phyloP scores from a whole-genome alignment of 805 yeast genomes.

The Starmera dryadoides region DNA sequence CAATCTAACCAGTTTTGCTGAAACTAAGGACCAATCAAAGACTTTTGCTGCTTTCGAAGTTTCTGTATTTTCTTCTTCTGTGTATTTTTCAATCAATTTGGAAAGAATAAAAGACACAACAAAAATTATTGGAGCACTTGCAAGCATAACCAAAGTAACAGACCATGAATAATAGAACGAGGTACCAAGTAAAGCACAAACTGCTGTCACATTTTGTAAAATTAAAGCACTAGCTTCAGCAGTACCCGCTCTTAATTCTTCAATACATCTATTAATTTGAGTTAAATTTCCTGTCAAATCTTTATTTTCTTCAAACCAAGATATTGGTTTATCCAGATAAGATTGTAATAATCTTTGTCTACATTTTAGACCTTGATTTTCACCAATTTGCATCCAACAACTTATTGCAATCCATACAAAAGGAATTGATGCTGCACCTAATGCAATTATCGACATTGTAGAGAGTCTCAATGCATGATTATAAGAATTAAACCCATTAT shows the following conservation, averaged over 20 bases:
- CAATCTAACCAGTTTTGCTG: constrained; percentile 53
- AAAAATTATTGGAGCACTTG: constrained; percentile 64
- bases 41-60: constrained; percentile 52
- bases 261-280: constrained; percentile 64
- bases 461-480: constrained; percentile 29
- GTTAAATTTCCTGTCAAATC: constrained; percentile 57
- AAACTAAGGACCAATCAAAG: constrained; percentile 62
- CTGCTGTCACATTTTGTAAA: constrained; percentile 44
- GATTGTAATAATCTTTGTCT: constrained; percentile 37
- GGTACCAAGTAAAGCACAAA: constrained; percentile 47
- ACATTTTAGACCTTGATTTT: constrained; percentile 53
- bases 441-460: constrained; percentile 32
- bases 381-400: constrained; percentile 68
- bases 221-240: constrained; percentile 60
- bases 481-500: constrained; percentile 24
- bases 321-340: constrained; percentile 37
- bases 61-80: constrained; percentile 48
- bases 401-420: constrained; percentile 47
- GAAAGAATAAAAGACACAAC: constrained; percentile 44
- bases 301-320: constrained; percentile 57
- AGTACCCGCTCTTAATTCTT: constrained; percentile 61
- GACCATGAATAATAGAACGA: constrained; percentile 82
- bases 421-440: constrained; percentile 40
- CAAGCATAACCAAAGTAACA: constrained; percentile 69
- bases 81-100: constrained; percentile 37